These are phyloP conservation scores for Corchorus olitorius DNA, from an alignment of 345 rosid genomes.

Conservation along the genomic window DNA sequence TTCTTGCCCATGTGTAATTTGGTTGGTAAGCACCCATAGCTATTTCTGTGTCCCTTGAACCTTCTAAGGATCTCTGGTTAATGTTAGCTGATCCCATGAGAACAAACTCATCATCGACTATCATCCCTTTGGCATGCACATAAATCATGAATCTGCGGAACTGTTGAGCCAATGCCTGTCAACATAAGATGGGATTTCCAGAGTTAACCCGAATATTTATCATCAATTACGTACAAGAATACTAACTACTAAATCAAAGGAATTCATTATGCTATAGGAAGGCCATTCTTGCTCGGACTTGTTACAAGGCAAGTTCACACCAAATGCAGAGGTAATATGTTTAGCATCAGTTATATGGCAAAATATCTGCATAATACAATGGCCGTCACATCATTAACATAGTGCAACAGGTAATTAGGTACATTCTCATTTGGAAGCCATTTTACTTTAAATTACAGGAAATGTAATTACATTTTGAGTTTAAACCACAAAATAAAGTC, in stretches of 20 bases:
- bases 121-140: constrained; percentile 77
- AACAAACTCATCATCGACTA: constrained; percentile 73
- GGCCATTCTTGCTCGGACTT: background rate
- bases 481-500: background rate
- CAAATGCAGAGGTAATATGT: background rate
- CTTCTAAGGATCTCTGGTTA: constrained; percentile 79
- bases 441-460: background rate
- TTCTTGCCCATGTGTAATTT: constrained; percentile 55
- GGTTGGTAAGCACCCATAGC: constrained; percentile 80
- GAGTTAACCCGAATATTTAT: background rate
- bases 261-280: background rate
- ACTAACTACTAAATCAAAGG: background rate
- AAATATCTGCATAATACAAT: background rate
- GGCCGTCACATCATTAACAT: background rate
- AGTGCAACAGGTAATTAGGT: background rate
- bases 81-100: constrained; percentile 72
- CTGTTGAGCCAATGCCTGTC: constrained; percentile 50
- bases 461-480: background rate
- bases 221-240: background rate
- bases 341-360: background rate
- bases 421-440: background rate
- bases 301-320: background rate
- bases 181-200: background rate
- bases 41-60: constrained; percentile 77
- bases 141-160: constrained; percentile 65